Conservation (phyloP, 2,329 filamentous ascomycete genomes). For the Colletotrichum cordylinicola region DNA sequence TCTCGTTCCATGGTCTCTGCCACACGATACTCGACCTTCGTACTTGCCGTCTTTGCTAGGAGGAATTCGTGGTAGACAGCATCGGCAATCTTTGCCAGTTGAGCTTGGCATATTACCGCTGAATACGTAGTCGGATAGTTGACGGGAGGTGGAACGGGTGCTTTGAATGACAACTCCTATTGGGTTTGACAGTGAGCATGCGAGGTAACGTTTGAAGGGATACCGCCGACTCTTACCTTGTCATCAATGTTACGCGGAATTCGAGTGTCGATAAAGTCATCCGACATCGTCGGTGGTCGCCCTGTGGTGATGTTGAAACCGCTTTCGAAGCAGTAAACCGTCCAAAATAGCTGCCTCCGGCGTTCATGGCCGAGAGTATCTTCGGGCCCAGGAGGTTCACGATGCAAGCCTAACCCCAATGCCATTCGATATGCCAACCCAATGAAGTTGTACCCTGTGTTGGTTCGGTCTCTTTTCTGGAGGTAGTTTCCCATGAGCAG, state of each 20-base stretch:
- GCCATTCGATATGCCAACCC: slow-evolving; percentile 56
- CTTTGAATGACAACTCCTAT: slow-evolving; percentile 10
- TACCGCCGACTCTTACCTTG: slow-evolving; percentile 27
- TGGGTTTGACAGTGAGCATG: not conserved
- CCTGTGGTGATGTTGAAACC: slow-evolving; percentile 55
- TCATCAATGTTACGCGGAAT: slow-evolving; percentile 51
- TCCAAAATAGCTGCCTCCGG: slow-evolving; percentile 42
- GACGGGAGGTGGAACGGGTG: slow-evolving; percentile 25
- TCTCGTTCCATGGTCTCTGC: slow-evolving; percentile 42
- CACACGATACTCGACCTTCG: slow-evolving; percentile 39
- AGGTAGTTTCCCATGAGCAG: slow-evolving; percentile 52
- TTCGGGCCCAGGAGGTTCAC: slow-evolving; percentile 41
- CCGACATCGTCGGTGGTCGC: slow-evolving; percentile 45
- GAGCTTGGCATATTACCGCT: slow-evolving; percentile 44
- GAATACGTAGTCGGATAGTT: slow-evolving; percentile 44
- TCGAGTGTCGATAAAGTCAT: slow-evolving; percentile 46
- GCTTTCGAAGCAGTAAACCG: slow-evolving; percentile 48
- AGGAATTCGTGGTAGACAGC: slow-evolving; percentile 47
- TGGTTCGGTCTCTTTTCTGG: slow-evolving; percentile 56
- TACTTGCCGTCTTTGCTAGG: slow-evolving; percentile 37
- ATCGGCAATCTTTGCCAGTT: slow-evolving; percentile 44
- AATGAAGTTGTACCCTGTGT: slow-evolving; percentile 58
- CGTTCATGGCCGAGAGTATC: slow-evolving; percentile 39
- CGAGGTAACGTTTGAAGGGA: not conserved
- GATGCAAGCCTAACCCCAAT: slow-evolving; percentile 54